Evolutionary conservation across 768 basidiomycete species (phyloP).

Genomic region (Boletus huronensis): DNA sequence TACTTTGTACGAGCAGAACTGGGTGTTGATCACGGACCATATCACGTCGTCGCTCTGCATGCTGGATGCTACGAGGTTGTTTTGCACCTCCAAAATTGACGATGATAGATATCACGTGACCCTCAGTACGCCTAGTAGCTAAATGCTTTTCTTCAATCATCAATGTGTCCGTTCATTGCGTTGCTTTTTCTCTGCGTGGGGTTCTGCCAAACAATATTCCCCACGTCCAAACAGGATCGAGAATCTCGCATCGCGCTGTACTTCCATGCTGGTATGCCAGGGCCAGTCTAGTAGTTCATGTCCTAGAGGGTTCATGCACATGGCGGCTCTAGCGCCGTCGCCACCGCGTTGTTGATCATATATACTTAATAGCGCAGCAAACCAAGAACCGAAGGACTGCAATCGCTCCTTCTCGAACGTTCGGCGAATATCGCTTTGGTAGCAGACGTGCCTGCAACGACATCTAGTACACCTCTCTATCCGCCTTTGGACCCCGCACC

Average conservation of each 20-base stretch:
- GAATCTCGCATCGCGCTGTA: no score
- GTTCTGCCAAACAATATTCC: neutral
- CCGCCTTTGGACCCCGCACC: neutral
- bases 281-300: neutral
- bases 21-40: slow-evolving; percentile 91
- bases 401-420: neutral
- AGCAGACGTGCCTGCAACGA: neutral
- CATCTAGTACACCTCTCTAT: neutral
- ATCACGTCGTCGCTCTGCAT: slow-evolving; percentile 99
- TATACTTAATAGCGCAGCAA: neutral
- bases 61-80: neutral
- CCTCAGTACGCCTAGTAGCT: no score
- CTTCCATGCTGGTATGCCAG: neutral
- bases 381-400: neutral
- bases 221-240: neutral
- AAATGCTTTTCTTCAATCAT: neutral
- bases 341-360: neutral
- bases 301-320: no score
- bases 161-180: neutral
- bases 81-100: neutral
- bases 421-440: neutral
- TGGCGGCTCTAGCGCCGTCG: neutral
- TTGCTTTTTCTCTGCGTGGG: neutral
- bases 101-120: slow-evolving; percentile 9
- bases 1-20: slow-evolving; percentile 99